Evolutionary conservation across 2,329 filamentous ascomycete species (phyloP), one percentile per base, ranked within the genome.

Genomic region (Microsporum ferrugineum): DNA sequence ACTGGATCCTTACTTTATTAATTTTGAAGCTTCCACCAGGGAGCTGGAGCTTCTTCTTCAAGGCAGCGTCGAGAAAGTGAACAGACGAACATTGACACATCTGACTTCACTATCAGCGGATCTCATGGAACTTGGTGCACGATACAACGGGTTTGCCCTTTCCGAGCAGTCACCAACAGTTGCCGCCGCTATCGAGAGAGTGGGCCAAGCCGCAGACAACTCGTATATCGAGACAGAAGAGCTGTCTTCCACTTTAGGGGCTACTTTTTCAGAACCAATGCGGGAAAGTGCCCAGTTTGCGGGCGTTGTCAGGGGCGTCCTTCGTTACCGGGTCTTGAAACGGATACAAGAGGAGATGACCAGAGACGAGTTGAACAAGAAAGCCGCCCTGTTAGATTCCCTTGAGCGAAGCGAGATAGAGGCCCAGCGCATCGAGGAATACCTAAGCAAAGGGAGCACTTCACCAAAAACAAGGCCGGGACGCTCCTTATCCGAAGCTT

Each of bases 261-360:
- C 92, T 38, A 94, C 85, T 66, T 99, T 99, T 71, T 91, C 95
- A 0, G 95, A 99, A 71, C 94, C 94, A 0, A 96, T 99, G 90
- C 84, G 95, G 60, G 94, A 99, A 76, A 95, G 91, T 69, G 91
- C 94, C 10, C 94, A 99, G 70, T 99, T 99, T 72, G 94, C 94
- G 0, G 89, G 94, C 8, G 90, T 99, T 0, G 94, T 99, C 2
- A 85, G 91, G 47, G 88, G 80, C 66, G 92, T 99, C 38, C 78
- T 99, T 60, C 84, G 89, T 65, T 99, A 96, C 72, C 82, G 94
- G 14, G 87, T 97, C 2, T 78, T 96, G 64, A 99, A 99, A 78
- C 84, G 94, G 55, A 89, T 99, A 59, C 94, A 99, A 71, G 91
- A 97, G 73, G 94, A 99, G 71, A 92, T 97, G 86, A 97, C 94